Base-by-base conservation (phyloP, 176 grass and related monocot species). In the Oryza coarctata region DNA sequence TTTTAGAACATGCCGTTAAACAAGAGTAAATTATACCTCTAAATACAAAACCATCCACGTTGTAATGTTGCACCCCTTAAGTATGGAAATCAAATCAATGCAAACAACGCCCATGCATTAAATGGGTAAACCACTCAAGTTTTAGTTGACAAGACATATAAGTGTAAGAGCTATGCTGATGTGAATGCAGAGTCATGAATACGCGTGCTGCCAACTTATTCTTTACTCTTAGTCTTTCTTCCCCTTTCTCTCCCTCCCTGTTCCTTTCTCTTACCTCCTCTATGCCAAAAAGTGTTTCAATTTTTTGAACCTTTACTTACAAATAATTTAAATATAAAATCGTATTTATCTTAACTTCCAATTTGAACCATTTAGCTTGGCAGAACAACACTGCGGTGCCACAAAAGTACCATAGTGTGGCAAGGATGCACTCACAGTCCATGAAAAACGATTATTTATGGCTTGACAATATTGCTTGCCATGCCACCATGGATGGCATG, bases 1-100 rank as follows among this genome's bases (percentile, higher is more conserved):
- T 77, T 85, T 67, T 77, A 86, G 57, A 82, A 17, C 34, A 47
- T 36, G n/a, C 55, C n/a, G 2, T 57, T 60, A 25, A 25, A 22
- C 8, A 7, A 47, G 55, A 60, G 55, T 60, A 60, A 60, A 60
- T 60, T 60, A 25, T 60, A 60, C n/a, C 55, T 60, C n/a, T 60
- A 60, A 8, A 22, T 60, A 60, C 8, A 60, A 60, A 60, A 60
- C n/a, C 22, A 25, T 60, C 7, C 52, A 57, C 3, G 20, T 57
- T n/a, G n/a, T 18, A 5, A 20, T 50, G 47, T 18, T 50, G 43
- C 12, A 39, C 7, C 6, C 8, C 38, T 36, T 12, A 45, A 45
- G 43, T 45, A 14, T 14, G 2, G 8, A 45, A 45, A 45, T 45
- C 43, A 50, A 50, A 50, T 18, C 13, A 50, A 13, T 25, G 6